A percentile compares a stretch with the other conserved stretches of the same genome.
Evolutionary conservation across 495 filamentous ascomycete species (phyloP).

Genomic region (Talaromyces proteolyticus): DNA sequence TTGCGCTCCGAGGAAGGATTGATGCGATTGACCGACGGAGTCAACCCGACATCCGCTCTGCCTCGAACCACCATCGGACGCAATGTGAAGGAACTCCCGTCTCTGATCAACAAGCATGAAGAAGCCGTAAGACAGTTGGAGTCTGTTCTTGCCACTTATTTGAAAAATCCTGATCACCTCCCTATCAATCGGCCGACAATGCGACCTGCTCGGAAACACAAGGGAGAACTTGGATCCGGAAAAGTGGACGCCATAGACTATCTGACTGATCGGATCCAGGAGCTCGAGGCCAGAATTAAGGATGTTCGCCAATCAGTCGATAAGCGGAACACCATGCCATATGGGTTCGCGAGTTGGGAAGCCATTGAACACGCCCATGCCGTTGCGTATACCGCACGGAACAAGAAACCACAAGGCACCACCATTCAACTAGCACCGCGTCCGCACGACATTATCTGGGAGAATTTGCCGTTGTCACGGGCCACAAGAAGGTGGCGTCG

Average conservation of each 20-base stretch:
- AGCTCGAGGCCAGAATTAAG: slow-evolving; percentile 78
- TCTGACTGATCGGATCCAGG: slow-evolving; percentile 74
- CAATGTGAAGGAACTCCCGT: slow-evolving; percentile 83
- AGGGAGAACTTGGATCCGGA: slow-evolving; percentile 27
- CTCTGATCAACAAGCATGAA: slow-evolving; percentile 78
- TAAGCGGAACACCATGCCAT: slow-evolving; percentile 79
- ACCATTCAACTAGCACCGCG: slow-evolving; percentile 73
- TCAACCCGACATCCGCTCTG: slow-evolving; percentile 68
- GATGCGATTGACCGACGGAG: slow-evolving; percentile 65
- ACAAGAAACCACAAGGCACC: slow-evolving; percentile 76
- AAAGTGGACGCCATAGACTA: slow-evolving; percentile 95
- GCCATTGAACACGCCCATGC: slow-evolving; percentile 82
- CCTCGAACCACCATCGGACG: slow-evolving; percentile 79
- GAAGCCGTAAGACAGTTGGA: slow-evolving; percentile 77
- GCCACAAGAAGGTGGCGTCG: slow-evolving; percentile 61
- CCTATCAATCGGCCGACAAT: slow-evolving; percentile 75
- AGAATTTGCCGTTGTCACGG: slow-evolving; percentile 72
- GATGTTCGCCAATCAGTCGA: slow-evolving; percentile 77
- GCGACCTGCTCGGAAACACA: slow-evolving; percentile 65
- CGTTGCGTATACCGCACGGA: slow-evolving; percentile 73
- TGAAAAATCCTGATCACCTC: slow-evolving; percentile 77
- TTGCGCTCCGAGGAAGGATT: slow-evolving; percentile 81
- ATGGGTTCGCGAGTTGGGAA: slow-evolving; percentile 91
- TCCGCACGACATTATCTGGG: slow-evolving; percentile 94
- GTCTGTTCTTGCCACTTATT: slow-evolving; percentile 76